Evolutionary conservation across 495 filamentous ascomycete species (phyloP).

Genomic region (Penicillium crystallinum): DNA sequence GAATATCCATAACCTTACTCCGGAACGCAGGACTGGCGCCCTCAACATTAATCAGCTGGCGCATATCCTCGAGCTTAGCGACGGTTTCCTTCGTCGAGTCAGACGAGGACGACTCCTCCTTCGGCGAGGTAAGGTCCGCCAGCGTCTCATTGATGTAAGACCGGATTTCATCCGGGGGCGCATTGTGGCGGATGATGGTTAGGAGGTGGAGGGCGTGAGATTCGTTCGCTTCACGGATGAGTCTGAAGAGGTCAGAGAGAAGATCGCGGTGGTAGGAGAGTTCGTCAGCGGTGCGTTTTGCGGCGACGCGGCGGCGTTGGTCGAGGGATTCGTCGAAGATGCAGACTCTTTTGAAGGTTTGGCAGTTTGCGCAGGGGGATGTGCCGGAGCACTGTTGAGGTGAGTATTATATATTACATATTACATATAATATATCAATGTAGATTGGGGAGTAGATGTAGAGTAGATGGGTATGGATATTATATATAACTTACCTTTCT

Average conservation of each 20-base stretch:
- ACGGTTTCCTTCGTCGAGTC: constrained; percentile 7
- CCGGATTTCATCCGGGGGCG: constrained; percentile 33
- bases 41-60: constrained; percentile 29
- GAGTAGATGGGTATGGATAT: background rate
- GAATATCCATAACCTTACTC: constrained; percentile 45
- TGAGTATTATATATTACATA: background rate
- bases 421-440: background rate
- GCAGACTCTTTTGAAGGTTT: constrained; percentile 35
- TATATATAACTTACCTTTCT: constrained; percentile 28
- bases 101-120: background rate
- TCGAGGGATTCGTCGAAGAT: constrained; percentile 46
- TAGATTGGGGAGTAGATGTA: background rate
- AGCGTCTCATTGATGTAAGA: constrained; percentile 33
- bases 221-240: constrained; percentile 34
- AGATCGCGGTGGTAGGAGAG: constrained; percentile 41
- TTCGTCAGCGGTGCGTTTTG: constrained; percentile 43
- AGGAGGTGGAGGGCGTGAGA: constrained; percentile 26
- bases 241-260: constrained; percentile 35
- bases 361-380: constrained; percentile 40
- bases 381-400: constrained; percentile 40
- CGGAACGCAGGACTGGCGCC: constrained; percentile 32
- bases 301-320: constrained; percentile 45
- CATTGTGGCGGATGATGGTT: constrained; percentile 35
- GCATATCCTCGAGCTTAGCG: constrained; percentile 29
- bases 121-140: constrained; percentile 10